A percentile compares a stretch with the other conserved stretches of the same genome.
Conservation (phyloP, 805 yeast genomes). For the Nakazawaea ambrosiae region DNA sequence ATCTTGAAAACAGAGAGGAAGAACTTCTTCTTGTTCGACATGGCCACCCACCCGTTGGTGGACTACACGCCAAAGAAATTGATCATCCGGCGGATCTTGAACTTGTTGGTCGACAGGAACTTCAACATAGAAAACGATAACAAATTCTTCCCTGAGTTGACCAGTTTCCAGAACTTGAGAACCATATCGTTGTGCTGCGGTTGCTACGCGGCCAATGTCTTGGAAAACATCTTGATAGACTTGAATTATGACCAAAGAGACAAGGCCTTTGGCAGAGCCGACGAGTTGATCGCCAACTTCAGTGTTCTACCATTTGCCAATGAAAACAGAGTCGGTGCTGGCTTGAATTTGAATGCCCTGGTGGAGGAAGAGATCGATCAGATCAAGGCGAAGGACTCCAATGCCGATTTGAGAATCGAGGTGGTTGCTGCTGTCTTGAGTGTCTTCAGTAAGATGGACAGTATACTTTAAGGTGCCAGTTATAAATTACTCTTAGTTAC, state of each 20-base stretch:
- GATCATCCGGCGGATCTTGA: constrained; percentile 64
- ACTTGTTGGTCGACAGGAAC: constrained; percentile 65
- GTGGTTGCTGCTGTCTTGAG: constrained; percentile 87
- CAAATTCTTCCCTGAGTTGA: constrained; percentile 61
- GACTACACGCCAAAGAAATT: constrained; percentile 82
- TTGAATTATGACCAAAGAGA: constrained; percentile 85
- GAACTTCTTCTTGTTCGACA: constrained; percentile 89
- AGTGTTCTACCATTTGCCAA: constrained; percentile 74
- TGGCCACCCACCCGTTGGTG: constrained; percentile 97
- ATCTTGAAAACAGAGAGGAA: constrained; percentile 92
- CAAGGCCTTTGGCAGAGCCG: constrained; percentile 89
- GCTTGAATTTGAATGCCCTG: constrained; percentile 56
- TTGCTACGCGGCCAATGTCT: constrained; percentile 91
- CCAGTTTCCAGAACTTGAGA: constrained; percentile 66
- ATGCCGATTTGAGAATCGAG: constrained; percentile 54
- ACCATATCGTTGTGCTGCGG: constrained; percentile 80
- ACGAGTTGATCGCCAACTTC: constrained; percentile 76
- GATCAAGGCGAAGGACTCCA: constrained; percentile 39
- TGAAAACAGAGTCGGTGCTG: constrained; percentile 52
- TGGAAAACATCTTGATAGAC: constrained; percentile 77
- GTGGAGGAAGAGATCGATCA: constrained; percentile 43
- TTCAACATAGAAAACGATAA: constrained; percentile 46
- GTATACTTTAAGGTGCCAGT: constrained; percentile 11
- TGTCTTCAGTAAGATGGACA: constrained; percentile 87
- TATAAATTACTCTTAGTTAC: constrained; percentile 7